Evolutionary conservation across 805 yeast species (phyloP), one percentile per base, ranked within the genome.

Genomic region (Danielozyma ontarioensis): DNA sequence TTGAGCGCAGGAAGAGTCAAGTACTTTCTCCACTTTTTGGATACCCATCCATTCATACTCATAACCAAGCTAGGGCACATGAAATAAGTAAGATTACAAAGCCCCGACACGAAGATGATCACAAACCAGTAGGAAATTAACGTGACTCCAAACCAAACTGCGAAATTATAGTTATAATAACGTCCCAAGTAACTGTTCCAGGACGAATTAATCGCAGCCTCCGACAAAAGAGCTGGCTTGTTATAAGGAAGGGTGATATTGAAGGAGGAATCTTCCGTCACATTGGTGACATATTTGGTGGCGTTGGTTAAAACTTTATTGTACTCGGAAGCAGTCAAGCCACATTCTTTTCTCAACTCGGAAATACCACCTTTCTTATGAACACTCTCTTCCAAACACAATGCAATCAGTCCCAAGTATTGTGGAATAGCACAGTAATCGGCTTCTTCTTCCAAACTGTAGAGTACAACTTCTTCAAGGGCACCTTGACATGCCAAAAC

Each of bases 1-100:
- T 56, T 50, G 19, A 56, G 36, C 1, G 72, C 68, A 2, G 72
- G 70, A 28, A 63, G 36, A 11, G 56, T 32, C 8, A 67, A 31
- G 30, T 52, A 36, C 28, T 46, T 46, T 34, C 64, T 64, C 44
- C 41, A 41, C 3, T 49, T n/a, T 32, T 44, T 4, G 55, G 51
- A 3, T 50, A 40, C 17, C 51, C 49, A 19, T 17, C 47, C 47
- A n/a, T 33, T 40, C 31, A 34, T 71, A 62, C 25, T 68, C 26
- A 44, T 44, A 19, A 51, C 48, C 16, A 51, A 33, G 13, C 37
- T 29, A 17, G 63, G 62, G 32, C 45, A 41, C 15, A 48, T 27
- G 32, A 49, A 55, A 26, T 43, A 41, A 5, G 40, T 10, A 29
- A 49, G 48, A 41, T 51, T 53, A 57, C 57, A 42, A 42, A 51